phyloP scores from a whole-genome alignment of 1,139 yeast species.

The Protomyces gravidus region DNA sequence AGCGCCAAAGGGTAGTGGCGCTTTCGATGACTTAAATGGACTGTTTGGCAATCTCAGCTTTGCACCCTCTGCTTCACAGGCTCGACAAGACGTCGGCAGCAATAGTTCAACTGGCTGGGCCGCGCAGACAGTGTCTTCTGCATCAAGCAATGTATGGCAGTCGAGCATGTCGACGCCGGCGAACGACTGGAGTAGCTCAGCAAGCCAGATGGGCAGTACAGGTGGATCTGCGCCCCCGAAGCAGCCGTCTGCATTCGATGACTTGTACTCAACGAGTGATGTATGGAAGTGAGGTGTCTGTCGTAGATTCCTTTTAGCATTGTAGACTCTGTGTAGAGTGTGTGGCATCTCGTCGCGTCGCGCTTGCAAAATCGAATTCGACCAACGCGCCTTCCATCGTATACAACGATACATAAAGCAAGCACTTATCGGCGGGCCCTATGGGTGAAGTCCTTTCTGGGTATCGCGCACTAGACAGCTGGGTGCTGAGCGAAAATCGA shows the following conservation, averaged over 20 bases:
- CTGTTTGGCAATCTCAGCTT: conserved; percentile 20
- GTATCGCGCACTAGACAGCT: conserved; percentile 17
- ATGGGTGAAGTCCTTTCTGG: too few relatives aligned
- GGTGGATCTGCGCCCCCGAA: neutral
- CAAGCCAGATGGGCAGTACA: neutral
- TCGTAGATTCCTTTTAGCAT: too few relatives aligned
- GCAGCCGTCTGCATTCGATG: conserved; percentile 22
- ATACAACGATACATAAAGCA: too few relatives aligned
- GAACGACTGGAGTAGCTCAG: neutral
- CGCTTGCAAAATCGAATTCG: too few relatives aligned
- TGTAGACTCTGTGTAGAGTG: too few relatives aligned
- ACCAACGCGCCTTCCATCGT: too few relatives aligned
- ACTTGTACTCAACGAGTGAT: conserved; percentile 23
- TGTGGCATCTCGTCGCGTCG: too few relatives aligned
- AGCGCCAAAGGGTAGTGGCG: neutral
- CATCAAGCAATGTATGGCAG: neutral
- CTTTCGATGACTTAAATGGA: conserved; percentile 12
- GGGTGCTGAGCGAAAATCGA: conserved; percentile 13
- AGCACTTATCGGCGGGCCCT: too few relatives aligned
- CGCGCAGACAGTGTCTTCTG: neutral
- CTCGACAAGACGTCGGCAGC: neutral
- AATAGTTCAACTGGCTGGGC: neutral
- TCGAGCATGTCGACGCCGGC: neutral
- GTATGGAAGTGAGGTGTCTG: conserved; percentile 15
- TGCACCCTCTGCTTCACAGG: conserved; percentile 4